Conservation (phyloP, 306 rosid genomes). For the Ammopiptanthus mongolicus region DNA sequence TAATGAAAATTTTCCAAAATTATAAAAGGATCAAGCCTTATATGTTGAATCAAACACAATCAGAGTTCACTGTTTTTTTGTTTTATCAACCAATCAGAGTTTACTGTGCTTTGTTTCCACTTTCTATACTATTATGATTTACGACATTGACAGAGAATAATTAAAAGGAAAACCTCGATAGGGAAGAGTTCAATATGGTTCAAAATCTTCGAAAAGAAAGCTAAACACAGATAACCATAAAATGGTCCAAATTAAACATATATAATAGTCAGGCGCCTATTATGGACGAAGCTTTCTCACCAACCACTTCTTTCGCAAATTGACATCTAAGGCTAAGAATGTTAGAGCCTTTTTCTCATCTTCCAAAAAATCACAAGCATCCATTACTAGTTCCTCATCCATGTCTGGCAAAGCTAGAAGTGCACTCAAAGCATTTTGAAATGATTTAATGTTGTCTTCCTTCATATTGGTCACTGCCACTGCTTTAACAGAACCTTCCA, state of each 20-base stretch:
- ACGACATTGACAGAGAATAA: neutral
- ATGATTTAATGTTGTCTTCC: conserved; percentile 14
- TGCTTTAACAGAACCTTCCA: no score
- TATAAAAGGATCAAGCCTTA: neutral
- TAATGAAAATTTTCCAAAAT: no score
- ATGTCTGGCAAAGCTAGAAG: conserved; percentile 60
- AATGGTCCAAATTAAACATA: neutral
- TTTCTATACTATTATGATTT: neutral
- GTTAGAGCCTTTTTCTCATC: conserved; percentile 64
- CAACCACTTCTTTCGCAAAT: conserved; percentile 69
- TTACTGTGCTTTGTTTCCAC: neutral
- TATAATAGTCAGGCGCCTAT: neutral
- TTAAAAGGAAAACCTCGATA: neutral
- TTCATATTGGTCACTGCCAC: conserved; percentile 34
- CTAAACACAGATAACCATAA: neutral
- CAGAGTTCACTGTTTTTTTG: neutral
- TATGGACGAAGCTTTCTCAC: conserved; percentile 55
- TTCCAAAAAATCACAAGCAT: conserved; percentile 70
- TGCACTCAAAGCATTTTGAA: conserved; percentile 52
- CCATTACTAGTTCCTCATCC: conserved; percentile 65
- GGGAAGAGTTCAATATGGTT: neutral
- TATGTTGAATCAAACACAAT: neutral
- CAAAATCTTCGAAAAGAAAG: neutral
- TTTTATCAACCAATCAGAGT: no score
- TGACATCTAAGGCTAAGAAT: conserved; percentile 50